Conservation (phyloP, 164 flowering plant genomes). For the Amborella trichopoda region DNA sequence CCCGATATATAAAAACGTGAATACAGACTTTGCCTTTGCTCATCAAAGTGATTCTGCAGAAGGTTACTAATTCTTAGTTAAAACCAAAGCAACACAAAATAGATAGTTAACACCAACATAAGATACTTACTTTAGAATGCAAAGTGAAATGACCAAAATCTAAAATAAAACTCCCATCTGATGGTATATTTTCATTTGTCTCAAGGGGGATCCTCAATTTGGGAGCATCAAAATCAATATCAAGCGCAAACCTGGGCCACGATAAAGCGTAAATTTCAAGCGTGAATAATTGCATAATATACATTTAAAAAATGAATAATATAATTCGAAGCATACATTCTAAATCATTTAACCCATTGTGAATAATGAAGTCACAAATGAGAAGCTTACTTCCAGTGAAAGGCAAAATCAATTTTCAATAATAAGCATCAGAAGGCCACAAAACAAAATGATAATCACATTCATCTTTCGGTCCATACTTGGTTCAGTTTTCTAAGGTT, state of each 20-base stretch:
- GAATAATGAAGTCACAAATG: too few species aligned
- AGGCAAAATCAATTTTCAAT: too few species aligned
- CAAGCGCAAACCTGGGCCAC: conserved; percentile 94
- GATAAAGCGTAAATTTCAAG: conserved; percentile 87
- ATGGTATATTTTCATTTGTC: too few species aligned
- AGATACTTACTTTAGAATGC: conserved; percentile 52
- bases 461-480: too few species aligned
- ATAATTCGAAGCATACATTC: too few species aligned
- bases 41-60: conserved; percentile 53
- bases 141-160: conserved; percentile 98
- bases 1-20: conserved; percentile 88
- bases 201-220: conserved; percentile 83
- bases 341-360: too few species aligned
- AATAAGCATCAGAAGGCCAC: too few species aligned
- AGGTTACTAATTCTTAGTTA: neutral
- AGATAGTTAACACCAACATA: neutral
- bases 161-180: conserved; percentile 37
- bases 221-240: conserved; percentile 98
- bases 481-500: too few species aligned
- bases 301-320: too few species aligned
- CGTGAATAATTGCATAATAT: too few species aligned
- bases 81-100: neutral
- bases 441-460: too few species aligned
- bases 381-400: too few species aligned
- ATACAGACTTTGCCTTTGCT: conserved; percentile 57